phyloP scores from a whole-genome alignment of 306 rosid genomes.

The Ceratonia siliqua region DNA sequence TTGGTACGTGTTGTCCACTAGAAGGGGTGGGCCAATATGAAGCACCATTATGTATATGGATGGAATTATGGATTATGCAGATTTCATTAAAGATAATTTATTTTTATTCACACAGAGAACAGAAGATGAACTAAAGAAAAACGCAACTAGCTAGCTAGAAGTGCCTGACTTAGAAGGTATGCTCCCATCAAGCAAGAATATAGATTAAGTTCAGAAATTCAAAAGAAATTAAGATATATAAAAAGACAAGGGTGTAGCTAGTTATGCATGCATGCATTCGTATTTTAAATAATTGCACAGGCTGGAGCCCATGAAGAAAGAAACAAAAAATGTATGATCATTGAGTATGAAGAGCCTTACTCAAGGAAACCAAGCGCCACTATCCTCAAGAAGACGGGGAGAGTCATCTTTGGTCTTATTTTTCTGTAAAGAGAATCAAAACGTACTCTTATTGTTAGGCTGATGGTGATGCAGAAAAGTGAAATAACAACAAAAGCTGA shows the following conservation, averaged over 20 bases:
- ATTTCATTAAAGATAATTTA: too few species aligned
- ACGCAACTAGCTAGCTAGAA: not conserved
- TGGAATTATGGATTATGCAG: too few species aligned
- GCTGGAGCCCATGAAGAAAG: constrained; percentile 31
- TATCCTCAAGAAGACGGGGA: constrained; percentile 68
- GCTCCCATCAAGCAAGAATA: not conserved
- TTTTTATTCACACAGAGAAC: too few species aligned
- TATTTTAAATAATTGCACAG: constrained; percentile 6
- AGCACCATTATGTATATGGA: constrained; percentile 27
- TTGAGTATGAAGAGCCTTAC: constrained; percentile 53
- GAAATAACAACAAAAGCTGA: not conserved
- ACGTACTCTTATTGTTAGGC: not conserved
- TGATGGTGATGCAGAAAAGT: not conserved
- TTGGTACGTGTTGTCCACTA: constrained; percentile 44
- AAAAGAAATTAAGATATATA: not conserved
- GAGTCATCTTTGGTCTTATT: constrained; percentile 89
- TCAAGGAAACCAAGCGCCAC: constrained; percentile 78
- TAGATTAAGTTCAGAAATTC: not conserved
- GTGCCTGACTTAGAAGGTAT: not conserved
- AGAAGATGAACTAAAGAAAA: constrained; percentile 6
- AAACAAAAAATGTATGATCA: constrained; percentile 22
- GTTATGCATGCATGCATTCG: constrained; percentile 21
- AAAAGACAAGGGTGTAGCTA: not conserved
- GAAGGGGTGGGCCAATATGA: constrained; percentile 24
- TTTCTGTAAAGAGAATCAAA: constrained; percentile 54